Base-by-base conservation (phyloP, 345 rosid genomes). In the Eucalyptus tenuipes region DNA sequence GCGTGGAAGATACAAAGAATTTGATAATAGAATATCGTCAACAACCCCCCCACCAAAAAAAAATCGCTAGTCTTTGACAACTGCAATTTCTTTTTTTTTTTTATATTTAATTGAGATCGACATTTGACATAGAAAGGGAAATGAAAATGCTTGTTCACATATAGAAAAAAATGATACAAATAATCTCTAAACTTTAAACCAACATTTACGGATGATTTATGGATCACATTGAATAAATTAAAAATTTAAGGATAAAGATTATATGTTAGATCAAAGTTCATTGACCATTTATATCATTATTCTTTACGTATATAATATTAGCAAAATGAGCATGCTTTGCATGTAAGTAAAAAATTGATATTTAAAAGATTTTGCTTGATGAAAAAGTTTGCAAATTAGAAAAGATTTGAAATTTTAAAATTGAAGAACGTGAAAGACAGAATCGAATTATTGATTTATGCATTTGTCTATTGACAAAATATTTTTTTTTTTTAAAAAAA, bases 231-330 rank as follows among this genome's bases (percentile, higher is more conserved):
- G 4, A 61, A 61, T 13, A 61, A 61, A 61, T 61, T 13, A 61
- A 61, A 59, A 27, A 2, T 27, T 59, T 27, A 61, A 1, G 1
- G 4, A 61, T 12, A 4, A 4, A 0, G 1, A 27, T 61, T 27
- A 13, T 13, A 17, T 3, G 8, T 52, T 18, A 6, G 1, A 61
- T 12, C 7, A 27, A 61, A 27, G 13, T 27, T 12, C 8, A 61
- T 61, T 0, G 4, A 27, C 31, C 4, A 61, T 61, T 61, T 6
- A 61, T 61, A 12, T 29, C 4, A 27, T 27, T 61, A 61, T 61
- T 29, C 14, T 0, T 12, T 12, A n/a, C 16, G 0, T 13, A 27
- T 27, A 61, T 61, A 61, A 61, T 29, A 61, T 3, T 61, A 27
- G 33, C 68, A 61, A 61, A 61, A 27, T 27, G 16, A 29, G 14